Percentiles rank a stretch among this genome's conserved stretches.
phyloP scores from a whole-genome alignment of 202 grass and related monocot species.

The Elaeis oleifera region DNA sequence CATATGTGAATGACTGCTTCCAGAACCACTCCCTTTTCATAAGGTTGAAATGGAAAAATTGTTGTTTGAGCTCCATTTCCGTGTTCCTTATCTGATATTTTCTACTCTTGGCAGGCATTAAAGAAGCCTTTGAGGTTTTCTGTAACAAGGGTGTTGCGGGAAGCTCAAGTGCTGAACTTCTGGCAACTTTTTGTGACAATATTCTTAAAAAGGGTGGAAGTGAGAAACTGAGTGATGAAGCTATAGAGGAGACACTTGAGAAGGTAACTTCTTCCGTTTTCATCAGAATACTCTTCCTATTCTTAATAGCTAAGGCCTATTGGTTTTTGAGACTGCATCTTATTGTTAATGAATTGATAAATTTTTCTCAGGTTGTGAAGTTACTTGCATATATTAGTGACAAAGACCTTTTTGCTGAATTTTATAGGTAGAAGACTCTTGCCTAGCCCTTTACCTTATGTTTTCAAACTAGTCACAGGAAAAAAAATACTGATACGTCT shows the following conservation, averaged over 20 bases:
- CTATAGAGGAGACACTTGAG: constrained; percentile 96
- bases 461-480: background rate
- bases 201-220: constrained; percentile 95
- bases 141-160: constrained; percentile 93
- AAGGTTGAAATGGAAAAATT: constrained; percentile 42
- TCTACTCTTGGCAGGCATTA: constrained; percentile 26
- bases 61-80: constrained; percentile 2
- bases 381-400: constrained; percentile 91
- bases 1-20: constrained; percentile 87
- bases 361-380: constrained; percentile 64
- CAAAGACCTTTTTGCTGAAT: constrained; percentile 94
- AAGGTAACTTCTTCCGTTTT: constrained; percentile 37
- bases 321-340: no score
- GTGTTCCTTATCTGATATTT: constrained; percentile 3
- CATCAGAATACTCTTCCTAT: no score
- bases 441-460: no score
- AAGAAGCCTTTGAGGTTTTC: constrained; percentile 98
- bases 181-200: constrained; percentile 90
- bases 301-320: no score
- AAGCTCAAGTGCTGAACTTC: constrained; percentile 88
- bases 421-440: constrained; percentile 53
- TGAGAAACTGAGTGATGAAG: constrained; percentile 97
- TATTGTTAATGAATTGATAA: background rate
- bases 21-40: constrained; percentile 88
- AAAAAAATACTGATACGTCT: no score